Evolutionary conservation across 768 basidiomycete genomes (phyloP).

Genomic region (Hericium erinaceus): DNA sequence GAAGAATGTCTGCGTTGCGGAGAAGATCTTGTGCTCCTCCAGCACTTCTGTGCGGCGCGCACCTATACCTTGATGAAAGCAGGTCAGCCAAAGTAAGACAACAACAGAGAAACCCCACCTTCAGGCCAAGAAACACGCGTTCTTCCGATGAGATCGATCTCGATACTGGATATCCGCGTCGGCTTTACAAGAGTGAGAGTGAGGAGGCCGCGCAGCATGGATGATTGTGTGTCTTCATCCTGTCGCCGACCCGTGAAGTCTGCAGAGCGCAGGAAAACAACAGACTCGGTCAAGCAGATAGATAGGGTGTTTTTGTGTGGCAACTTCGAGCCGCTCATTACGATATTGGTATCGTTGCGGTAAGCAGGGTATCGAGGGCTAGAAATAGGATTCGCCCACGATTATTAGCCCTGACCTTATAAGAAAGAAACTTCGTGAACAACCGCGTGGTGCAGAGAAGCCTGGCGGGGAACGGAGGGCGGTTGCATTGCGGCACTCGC

Average conservation of each 20-base stretch:
- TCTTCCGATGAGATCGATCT: constrained; percentile 67
- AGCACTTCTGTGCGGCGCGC: constrained; percentile 64
- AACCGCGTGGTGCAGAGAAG: no score
- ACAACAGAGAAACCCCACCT: constrained; percentile 38
- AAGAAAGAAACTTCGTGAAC: no score
- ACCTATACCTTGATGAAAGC: constrained; percentile 40
- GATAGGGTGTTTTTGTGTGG: constrained; percentile 27
- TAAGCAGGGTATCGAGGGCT: neutral
- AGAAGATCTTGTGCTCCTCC: constrained; percentile 71
- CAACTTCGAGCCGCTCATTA: constrained; percentile 12
- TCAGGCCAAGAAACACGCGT: constrained; percentile 75
- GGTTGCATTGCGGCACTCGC: no score
- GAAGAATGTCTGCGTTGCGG: constrained; percentile 66
- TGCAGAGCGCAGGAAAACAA: constrained; percentile 41
- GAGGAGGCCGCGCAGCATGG: constrained; percentile 57
- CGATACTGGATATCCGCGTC: constrained; percentile 79
- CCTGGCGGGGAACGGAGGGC: neutral
- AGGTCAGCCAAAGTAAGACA: constrained; percentile 3
- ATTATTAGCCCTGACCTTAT: neutral
- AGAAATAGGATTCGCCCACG: neutral
- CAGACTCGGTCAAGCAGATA: constrained; percentile 47
- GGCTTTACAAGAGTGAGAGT: constrained; percentile 63
- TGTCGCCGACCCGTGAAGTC: constrained; percentile 23
- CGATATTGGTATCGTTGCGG: neutral
- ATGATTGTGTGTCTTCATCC: constrained; percentile 32